Conservation (phyloP, 495 filamentous ascomycete species). For the Penicillium dipodomyicola region DNA sequence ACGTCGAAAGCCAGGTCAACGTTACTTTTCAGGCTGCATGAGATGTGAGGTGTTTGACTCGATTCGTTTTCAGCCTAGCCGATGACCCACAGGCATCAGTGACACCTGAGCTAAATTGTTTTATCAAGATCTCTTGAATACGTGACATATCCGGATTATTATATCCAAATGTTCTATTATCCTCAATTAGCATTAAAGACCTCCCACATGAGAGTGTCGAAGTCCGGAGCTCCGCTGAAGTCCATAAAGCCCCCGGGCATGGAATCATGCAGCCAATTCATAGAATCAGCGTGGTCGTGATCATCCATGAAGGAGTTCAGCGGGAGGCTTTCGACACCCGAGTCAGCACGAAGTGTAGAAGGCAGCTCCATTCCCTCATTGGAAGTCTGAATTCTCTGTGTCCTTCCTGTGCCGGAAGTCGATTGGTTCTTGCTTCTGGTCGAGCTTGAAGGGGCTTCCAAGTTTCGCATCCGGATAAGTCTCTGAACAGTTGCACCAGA, state of each 20-base stretch:
- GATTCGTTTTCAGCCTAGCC: background rate
- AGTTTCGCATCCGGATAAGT: constrained; percentile 31
- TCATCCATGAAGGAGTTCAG: constrained; percentile 14
- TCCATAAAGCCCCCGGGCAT: constrained; percentile 31
- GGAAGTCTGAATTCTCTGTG: background rate
- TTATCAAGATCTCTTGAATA: background rate
- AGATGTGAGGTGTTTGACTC: background rate
- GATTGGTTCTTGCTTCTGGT: background rate
- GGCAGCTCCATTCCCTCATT: background rate
- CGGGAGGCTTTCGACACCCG: background rate
- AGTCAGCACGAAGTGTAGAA: background rate
- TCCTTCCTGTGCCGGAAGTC: background rate
- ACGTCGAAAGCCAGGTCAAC: constrained; percentile 9
- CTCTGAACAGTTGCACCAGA: constrained; percentile 39
- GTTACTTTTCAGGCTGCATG: constrained; percentile 9
- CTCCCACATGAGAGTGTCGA: constrained; percentile 39
- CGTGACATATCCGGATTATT: background rate
- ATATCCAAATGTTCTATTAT: background rate
- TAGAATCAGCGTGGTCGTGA: constrained; percentile 12
- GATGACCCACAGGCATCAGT: background rate
- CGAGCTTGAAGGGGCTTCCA: constrained; percentile 8
- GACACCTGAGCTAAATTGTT: background rate
- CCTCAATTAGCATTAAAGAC: constrained; percentile 24
- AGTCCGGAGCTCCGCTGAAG: constrained; percentile 32
- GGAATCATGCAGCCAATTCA: constrained; percentile 31